A percentile compares a stretch with the other conserved stretches of the same genome.
Conservation (phyloP, 148 eudicot genomes). For the Hydrangea macrophylla region DNA sequence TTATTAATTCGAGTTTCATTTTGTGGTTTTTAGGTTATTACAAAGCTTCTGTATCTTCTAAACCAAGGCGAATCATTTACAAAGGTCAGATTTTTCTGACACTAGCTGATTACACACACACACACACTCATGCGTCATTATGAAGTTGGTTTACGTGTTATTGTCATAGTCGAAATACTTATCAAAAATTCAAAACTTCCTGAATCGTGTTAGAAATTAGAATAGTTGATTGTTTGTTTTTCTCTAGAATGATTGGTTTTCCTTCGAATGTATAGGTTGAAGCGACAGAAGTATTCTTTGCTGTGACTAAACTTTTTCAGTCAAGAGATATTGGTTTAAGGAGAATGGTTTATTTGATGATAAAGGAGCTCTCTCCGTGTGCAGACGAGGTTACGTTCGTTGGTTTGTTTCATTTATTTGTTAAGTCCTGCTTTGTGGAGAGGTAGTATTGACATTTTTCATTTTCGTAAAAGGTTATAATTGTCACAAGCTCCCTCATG, state of each 20-base stretch:
- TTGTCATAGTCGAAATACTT: background rate
- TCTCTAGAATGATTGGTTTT: background rate
- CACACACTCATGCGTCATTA: background rate
- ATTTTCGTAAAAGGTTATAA: conserved; percentile 60
- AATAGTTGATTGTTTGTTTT: background rate
- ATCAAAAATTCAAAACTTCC: background rate
- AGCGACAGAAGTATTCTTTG: conserved; percentile 93
- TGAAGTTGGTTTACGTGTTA: background rate
- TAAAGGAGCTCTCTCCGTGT: conserved; percentile 91
- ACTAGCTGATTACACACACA: background rate
- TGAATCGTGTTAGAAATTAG: background rate
- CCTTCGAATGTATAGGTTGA: conserved; percentile 48
- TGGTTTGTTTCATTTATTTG: conserved; percentile 2
- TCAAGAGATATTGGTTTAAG: conserved; percentile 74
- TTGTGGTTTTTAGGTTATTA: conserved; percentile 58
- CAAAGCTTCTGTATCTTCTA: conserved; percentile 78
- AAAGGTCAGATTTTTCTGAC: conserved; percentile 43
- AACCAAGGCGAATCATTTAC: conserved; percentile 89
- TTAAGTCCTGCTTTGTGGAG: background rate
- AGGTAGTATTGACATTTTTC: conserved; percentile 19
- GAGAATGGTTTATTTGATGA: conserved; percentile 92
- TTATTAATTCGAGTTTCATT: background rate
- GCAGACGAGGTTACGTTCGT: conserved; percentile 73
- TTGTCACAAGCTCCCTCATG: conserved; percentile 93
- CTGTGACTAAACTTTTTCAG: conserved; percentile 89